Conservation (phyloP, 495 filamentous ascomycete species). For the Ascobolus immersus region DNA sequence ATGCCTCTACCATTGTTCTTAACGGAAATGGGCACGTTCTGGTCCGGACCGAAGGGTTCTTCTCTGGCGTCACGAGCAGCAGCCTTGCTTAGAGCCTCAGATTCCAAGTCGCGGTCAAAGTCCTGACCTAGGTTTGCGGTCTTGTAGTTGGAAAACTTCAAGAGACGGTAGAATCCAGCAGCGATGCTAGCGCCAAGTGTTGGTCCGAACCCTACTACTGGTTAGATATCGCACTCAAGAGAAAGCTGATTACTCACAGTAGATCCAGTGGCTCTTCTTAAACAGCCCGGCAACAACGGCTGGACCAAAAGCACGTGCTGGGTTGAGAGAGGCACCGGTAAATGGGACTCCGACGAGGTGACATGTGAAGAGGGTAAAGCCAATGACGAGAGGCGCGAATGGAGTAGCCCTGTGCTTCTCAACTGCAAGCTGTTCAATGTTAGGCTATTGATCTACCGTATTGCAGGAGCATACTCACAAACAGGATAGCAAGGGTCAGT, state of each 20-base stretch:
- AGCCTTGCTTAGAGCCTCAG: too few relatives aligned
- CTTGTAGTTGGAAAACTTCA: slow-evolving; percentile 15
- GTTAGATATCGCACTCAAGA: too few relatives aligned
- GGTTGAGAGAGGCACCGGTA: slow-evolving; percentile 50
- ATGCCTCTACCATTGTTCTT: too few relatives aligned
- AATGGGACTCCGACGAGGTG: slow-evolving; percentile 46
- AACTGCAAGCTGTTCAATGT: too few relatives aligned
- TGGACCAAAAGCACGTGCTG: slow-evolving; percentile 47
- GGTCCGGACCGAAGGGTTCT: too few relatives aligned
- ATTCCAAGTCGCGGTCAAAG: too few relatives aligned
- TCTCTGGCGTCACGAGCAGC: too few relatives aligned
- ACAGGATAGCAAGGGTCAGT: slow-evolving; percentile 48
- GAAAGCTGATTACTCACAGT: too few relatives aligned
- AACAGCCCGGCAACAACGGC: slow-evolving; percentile 39
- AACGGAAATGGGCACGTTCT: too few relatives aligned
- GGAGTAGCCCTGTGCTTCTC: slow-evolving; percentile 41
- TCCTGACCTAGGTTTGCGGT: slow-evolving; percentile 19
- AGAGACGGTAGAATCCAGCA: slow-evolving; percentile 12
- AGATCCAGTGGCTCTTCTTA: slow-evolving; percentile 44
- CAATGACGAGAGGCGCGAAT: slow-evolving; percentile 55
- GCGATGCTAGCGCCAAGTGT: slow-evolving; percentile 15
- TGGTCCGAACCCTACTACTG: slow-evolving; percentile 35
- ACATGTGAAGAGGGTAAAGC: slow-evolving; percentile 42
- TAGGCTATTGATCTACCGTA: slow-evolving; percentile 42
- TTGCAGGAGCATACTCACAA: too few relatives aligned